Evolutionary conservation across 352 stramenopile species (phyloP), one percentile per base, ranked within the genome.

Genomic region (Discostella stelligera): DNA sequence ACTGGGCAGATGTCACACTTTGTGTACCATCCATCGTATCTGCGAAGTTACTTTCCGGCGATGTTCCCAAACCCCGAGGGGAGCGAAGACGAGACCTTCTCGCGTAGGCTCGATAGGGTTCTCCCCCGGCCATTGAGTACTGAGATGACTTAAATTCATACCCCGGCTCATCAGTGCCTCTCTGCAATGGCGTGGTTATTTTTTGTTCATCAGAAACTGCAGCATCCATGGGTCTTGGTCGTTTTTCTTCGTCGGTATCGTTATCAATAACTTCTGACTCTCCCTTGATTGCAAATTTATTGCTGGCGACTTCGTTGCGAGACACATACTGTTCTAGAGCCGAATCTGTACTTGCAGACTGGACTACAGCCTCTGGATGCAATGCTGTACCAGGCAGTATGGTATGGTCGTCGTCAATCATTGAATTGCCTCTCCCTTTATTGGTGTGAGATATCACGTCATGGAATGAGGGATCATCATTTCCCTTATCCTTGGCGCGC

Each of bases 71-170:
- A n/a, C 21, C 20, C 50, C 18, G 9, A 58, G 50, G 18, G 23
- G 50, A 58, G 7, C 50, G 50, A 58, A 58, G 50, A 58, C 50
- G 50, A 27, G 50, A 58, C 10, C 50, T 58, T n/a, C 20, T 58
- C 37, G 50, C 50, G 27, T 58, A 27, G 10, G 16, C 50, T 58
- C 50, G 14, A 30, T 58, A 58, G 50, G 50, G 16, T 58, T 13
- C 18, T 3, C 50, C 50, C 7, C 37, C 37, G 37, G 7, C 7
- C 37, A 44, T 44, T 14, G 37, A 44, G 37, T 44, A 44, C 1
- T 44, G 37, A 44, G 37, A 44, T 58, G 50, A 18, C 2, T 58
- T n/a, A 13, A 14, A 3, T 44, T 44, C 10, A 37, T 58, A 23
- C 20, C 13, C 7, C 37, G 20, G 50, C 9, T 58, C 50, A 27